These are phyloP conservation scores for Syzygium aqueum DNA, from an alignment of 345 rosid genomes.

Conservation along the genomic window DNA sequence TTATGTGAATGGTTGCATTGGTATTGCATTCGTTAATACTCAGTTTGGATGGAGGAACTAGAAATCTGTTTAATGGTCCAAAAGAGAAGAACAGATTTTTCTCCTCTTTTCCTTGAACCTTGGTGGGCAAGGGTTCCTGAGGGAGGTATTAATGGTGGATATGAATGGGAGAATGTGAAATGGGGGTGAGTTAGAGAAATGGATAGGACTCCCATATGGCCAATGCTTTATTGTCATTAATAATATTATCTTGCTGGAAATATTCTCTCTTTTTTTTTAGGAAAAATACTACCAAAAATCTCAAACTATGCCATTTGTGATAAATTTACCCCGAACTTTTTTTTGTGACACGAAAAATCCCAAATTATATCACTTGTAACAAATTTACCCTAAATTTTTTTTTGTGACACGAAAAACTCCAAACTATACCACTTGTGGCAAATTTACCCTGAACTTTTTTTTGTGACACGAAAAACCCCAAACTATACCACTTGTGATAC, in stretches of 20 bases:
- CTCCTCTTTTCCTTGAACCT: background rate
- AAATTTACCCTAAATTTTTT: too few species aligned
- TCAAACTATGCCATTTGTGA: too few species aligned
- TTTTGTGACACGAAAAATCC: too few species aligned
- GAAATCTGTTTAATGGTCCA: background rate
- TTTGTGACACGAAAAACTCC: too few species aligned
- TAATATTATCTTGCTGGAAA: background rate
- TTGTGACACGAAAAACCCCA: too few species aligned
- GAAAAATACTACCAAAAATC: too few species aligned
- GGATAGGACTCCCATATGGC: background rate
- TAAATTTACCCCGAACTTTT: too few species aligned
- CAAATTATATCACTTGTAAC: too few species aligned
- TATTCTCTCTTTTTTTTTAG: background rate
- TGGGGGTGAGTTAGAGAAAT: background rate
- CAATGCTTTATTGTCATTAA: background rate
- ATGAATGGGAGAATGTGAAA: background rate
- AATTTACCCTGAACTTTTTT: too few species aligned
- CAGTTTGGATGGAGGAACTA: background rate
- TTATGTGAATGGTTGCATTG: background rate
- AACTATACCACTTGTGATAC: too few species aligned
- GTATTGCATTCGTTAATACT: background rate
- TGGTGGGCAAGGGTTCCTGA: background rate
- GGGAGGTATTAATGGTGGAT: background rate
- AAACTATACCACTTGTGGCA: too few species aligned
- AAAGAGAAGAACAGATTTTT: background rate